Base-by-base conservation (phyloP, 805 yeast genomes). In the Cyberlindnera misumaiensis region DNA sequence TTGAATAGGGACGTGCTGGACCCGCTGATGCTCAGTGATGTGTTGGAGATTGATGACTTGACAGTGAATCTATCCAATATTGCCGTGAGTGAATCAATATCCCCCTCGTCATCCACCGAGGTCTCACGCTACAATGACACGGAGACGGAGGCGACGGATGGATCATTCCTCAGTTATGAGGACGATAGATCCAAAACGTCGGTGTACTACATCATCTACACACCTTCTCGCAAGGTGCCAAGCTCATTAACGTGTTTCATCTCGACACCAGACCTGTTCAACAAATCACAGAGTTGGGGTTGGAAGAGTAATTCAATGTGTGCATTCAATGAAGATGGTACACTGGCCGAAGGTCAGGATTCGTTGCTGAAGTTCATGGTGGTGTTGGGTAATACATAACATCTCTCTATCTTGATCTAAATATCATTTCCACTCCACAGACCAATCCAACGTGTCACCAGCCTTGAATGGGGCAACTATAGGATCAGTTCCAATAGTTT, bases 401-500 rank as follows among this genome's bases (percentile, higher is more conserved):
- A 5, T n/a, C 20, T 4, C 12, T 18, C 11, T 35, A 51, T 48
- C 27, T 16, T 27, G 31, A 11, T 32, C 5, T 27, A 26, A 14
- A 20, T 3, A 12, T 16, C 34, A 20, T 8, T 68, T 59, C 97
- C 97, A 89, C 60, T 81, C 83, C 5, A 77, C 72, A 9, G 75
- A 60, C 87, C 94, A 90, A 25, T 67, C 54, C 35, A 90, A 68
- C 40, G 67, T 71, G 38, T 82, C 77, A 13, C 95, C 96, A 7
- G 96, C 88, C 49, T 69, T 72, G 70, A 90, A 90, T 8, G 97
- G 97, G 13, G 87, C 90, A 26, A 83, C 80, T 22, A 75, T 55
- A 11, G 64, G 67, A 45, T 60, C 67, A 12, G 67, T 65, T 5
- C 64, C 53, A 34, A 81, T 63, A 1, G 67, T 50, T 28, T 77